phyloP scores from a whole-genome alignment of 768 basidiomycete species.

The Cyclocybe aegerita region DNA sequence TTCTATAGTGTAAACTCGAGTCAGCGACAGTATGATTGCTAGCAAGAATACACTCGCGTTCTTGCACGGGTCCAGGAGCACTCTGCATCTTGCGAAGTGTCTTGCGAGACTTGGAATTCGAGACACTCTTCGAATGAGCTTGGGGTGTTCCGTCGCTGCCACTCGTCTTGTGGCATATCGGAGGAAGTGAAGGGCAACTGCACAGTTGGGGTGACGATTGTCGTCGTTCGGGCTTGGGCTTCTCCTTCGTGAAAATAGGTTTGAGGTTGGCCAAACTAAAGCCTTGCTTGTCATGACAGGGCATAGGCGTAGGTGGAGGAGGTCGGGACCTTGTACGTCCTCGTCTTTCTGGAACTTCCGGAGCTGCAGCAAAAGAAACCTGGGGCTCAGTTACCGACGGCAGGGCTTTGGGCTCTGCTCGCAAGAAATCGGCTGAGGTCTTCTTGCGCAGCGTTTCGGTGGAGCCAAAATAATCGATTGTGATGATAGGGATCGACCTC shows the following conservation, averaged over 20 bases:
- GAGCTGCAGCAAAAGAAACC: not conserved
- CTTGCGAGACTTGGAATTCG: slow-evolving; percentile 12
- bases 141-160: slow-evolving; percentile 8
- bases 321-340: too few relatives aligned
- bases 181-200: slow-evolving; percentile 6
- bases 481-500: slow-evolving; percentile 24
- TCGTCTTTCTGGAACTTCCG: too few relatives aligned
- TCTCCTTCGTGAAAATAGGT: slow-evolving; percentile 24
- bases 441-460: slow-evolving; percentile 11
- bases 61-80: slow-evolving; percentile 12
- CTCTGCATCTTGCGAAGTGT: slow-evolving; percentile 20
- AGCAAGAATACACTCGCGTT: slow-evolving; percentile 6
- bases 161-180: slow-evolving; percentile 6
- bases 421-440: not conserved
- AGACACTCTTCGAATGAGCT: slow-evolving; percentile 10
- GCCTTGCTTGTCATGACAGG: not conserved
- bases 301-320: too few relatives aligned
- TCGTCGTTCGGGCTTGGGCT: slow-evolving; percentile 17
- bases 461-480: slow-evolving; percentile 22
- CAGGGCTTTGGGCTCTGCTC: not conserved
- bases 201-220: slow-evolving; percentile 28
- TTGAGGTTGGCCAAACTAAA: slow-evolving; percentile 26
- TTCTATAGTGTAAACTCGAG: not conserved
- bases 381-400: not conserved
- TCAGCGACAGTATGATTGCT: not conserved